Evolutionary conservation across 208 protist species (phyloP).

Genomic region (Trypanosoma scelopori): DNA sequence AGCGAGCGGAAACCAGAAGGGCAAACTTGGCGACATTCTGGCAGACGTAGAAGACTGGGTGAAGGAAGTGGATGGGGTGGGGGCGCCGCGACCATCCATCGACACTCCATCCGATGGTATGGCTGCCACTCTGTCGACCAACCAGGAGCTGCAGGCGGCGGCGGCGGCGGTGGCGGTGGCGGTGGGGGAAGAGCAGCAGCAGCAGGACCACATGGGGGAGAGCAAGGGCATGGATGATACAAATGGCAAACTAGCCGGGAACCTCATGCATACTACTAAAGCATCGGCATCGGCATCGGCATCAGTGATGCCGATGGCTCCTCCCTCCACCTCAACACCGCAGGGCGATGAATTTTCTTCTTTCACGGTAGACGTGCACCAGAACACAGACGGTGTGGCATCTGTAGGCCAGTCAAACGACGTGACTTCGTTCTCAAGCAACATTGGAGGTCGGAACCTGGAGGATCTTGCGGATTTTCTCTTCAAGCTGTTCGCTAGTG

Average conservation of each 20-base stretch:
- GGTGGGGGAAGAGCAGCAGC: conserved; percentile 7
- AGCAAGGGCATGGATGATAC: background rate
- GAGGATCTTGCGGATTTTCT: conserved; percentile 67
- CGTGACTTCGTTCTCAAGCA: conserved; percentile 15
- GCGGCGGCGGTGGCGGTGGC: background rate
- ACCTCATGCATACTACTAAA: background rate
- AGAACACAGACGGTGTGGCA: background rate
- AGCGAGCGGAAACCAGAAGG: conserved; percentile 44
- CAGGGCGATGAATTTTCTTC: conserved; percentile 25
- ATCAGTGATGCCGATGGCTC: too few relatives aligned
- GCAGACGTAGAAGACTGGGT: conserved; percentile 52
- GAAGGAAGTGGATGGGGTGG: conserved; percentile 41
- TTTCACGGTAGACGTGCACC: conserved; percentile 24
- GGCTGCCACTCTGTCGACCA: conserved; percentile 6
- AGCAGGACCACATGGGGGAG: background rate
- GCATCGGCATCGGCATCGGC: background rate
- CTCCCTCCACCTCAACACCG: background rate
- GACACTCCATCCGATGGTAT: conserved; percentile 1
- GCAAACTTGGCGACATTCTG: conserved; percentile 49
- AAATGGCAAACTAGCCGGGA: background rate
- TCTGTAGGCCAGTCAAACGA: background rate
- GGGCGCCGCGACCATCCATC: conserved; percentile 35
- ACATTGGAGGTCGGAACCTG: conserved; percentile 38
- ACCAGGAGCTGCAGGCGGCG: conserved; percentile 1
- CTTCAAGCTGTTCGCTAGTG: conserved; percentile 46